phyloP scores from a whole-genome alignment of 352 stramenopile genomes.

The Phytophthora quininea region DNA sequence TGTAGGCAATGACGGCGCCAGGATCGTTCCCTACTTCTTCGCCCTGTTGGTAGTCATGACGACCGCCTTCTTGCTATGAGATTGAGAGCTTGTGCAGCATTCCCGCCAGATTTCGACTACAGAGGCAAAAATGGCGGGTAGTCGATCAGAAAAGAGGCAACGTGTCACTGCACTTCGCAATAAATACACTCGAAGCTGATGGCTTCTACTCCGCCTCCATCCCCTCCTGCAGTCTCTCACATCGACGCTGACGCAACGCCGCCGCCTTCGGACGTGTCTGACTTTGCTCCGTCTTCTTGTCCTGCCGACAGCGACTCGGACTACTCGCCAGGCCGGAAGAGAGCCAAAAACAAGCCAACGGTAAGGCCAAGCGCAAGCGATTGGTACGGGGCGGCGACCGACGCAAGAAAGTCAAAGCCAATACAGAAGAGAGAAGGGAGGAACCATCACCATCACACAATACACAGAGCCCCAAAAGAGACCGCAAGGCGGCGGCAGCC shows the following conservation, averaged over 20 bases:
- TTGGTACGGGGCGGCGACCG: neutral
- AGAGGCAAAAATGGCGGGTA: too few species aligned
- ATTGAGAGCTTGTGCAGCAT: neutral
- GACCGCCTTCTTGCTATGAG: neutral
- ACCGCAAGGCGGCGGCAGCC: constrained; percentile 32
- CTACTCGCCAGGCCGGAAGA: neutral
- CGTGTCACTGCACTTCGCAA: too few species aligned
- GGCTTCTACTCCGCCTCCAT: neutral
- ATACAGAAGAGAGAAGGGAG: neutral
- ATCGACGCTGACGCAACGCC: neutral
- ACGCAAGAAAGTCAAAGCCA: neutral
- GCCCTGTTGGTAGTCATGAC: constrained; percentile 1
- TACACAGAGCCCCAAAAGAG: constrained; percentile 13
- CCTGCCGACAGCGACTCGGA: neutral
- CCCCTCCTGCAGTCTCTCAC: neutral
- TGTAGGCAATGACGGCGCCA: constrained; percentile 14
- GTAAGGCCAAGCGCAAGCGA: neutral
- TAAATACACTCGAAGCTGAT: neutral
- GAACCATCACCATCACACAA: neutral
- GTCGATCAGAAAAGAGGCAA: too few species aligned
- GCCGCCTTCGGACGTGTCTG: neutral
- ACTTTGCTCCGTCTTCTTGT: neutral
- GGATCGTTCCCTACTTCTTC: neutral
- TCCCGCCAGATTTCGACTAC: too few species aligned
- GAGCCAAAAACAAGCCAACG: neutral